phyloP scores from a whole-genome alignment of 345 rosid genomes.

The Salix caprea region DNA sequence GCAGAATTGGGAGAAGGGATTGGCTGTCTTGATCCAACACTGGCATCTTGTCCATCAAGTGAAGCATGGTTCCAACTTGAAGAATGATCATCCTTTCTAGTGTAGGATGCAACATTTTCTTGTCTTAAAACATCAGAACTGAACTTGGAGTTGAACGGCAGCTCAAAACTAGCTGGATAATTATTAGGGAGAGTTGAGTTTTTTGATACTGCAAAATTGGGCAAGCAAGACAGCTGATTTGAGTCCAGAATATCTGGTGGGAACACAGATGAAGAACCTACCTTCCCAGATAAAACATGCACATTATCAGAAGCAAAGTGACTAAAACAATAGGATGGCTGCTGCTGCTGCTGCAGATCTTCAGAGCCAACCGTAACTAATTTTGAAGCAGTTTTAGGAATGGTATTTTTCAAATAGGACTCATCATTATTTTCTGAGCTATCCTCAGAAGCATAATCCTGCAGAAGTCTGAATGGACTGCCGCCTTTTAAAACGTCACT shows the following conservation, averaged over 20 bases:
- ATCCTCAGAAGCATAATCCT: constrained; percentile 50
- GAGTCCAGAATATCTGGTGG: constrained; percentile 28
- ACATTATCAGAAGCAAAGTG: constrained; percentile 11
- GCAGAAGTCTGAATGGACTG: constrained; percentile 48
- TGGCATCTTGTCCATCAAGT: constrained; percentile 27
- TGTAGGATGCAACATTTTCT: constrained; percentile 25
- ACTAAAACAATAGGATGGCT: constrained; percentile 18
- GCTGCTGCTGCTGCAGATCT: constrained; percentile 31
- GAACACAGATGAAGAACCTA: constrained; percentile 26
- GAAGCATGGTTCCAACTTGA: constrained; percentile 27
- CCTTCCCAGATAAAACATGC: constrained; percentile 16
- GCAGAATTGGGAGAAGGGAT: constrained; percentile 42
- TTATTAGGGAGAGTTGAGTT: constrained; percentile 32
- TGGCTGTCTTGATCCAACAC: constrained; percentile 40
- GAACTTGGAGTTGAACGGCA: constrained; percentile 35
- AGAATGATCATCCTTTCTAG: constrained; percentile 18
- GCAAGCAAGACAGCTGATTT: constrained; percentile 18
- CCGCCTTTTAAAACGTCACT: constrained; percentile 18
- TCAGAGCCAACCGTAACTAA: constrained; percentile 18
- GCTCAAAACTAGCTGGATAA: constrained; percentile 46
- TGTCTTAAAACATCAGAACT: constrained; percentile 32
- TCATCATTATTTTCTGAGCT: constrained; percentile 33
- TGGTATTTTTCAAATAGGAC: constrained; percentile 1
- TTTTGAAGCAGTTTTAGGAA: constrained; percentile 7
- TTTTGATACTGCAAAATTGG: constrained; percentile 32